These are phyloP conservation scores for Ogataea nonfermentans DNA, from an alignment of 805 yeast species.

Conservation along the genomic window DNA sequence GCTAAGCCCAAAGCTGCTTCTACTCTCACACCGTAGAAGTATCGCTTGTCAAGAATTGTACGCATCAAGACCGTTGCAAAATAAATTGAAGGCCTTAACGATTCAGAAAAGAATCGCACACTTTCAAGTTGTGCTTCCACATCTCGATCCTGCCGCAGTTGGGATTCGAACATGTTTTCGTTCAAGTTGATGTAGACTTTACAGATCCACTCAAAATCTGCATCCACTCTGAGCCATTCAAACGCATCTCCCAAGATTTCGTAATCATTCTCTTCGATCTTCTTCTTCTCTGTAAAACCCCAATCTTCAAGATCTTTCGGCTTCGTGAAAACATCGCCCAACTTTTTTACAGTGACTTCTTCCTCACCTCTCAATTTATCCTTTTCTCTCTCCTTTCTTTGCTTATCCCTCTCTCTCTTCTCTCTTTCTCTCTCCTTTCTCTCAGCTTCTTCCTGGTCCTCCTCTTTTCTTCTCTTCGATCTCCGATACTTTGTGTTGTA, in stretches of 20 bases:
- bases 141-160: conserved; percentile 90
- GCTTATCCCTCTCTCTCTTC: conserved; percentile 50
- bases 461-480: conserved; percentile 61
- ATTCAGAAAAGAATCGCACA: conserved; percentile 63
- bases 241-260: conserved; percentile 67
- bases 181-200: conserved; percentile 79
- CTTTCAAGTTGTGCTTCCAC: conserved; percentile 94
- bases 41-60: conserved; percentile 78
- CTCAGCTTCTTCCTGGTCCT: conserved; percentile 36
- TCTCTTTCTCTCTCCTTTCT: conserved; percentile 21
- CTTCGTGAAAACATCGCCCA: conserved; percentile 75
- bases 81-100: conserved; percentile 53
- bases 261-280: conserved; percentile 57
- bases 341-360: conserved; percentile 38
- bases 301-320: conserved; percentile 64
- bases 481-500: conserved; percentile 92
- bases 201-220: conserved; percentile 97
- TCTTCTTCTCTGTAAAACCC: conserved; percentile 61
- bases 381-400: conserved; percentile 28
- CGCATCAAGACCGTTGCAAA: conserved; percentile 77
- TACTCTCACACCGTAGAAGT: conserved; percentile 83
- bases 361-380: conserved; percentile 23
- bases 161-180: conserved; percentile 93
- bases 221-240: conserved; percentile 97
- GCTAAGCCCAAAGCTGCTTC: conserved; percentile 85